Conservation (phyloP, 345 rosid genomes). For the Carallia brachiata region DNA sequence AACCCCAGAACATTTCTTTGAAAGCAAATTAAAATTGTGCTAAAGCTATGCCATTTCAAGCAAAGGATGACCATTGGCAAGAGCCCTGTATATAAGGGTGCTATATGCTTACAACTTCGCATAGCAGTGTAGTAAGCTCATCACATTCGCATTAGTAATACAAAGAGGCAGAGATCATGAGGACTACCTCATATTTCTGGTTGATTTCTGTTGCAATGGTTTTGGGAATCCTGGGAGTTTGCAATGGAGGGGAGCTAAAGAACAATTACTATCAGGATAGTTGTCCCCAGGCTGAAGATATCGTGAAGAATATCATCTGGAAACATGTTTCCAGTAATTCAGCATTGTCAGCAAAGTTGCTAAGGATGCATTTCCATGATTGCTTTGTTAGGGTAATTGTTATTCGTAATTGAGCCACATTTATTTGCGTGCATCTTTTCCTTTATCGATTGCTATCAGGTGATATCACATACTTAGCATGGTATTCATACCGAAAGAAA, state of each 20-base stretch:
- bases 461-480: background rate
- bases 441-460: background rate
- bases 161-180: constrained; percentile 11
- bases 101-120: no score
- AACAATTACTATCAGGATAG: constrained; percentile 35
- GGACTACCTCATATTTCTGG: constrained; percentile 5
- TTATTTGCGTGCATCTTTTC: background rate
- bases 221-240: constrained; percentile 17
- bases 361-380: constrained; percentile 66
- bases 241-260: constrained; percentile 29
- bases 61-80: no score
- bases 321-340: constrained; percentile 30
- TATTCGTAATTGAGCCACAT: background rate
- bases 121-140: no score
- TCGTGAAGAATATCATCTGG: constrained; percentile 36
- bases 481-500: no score
- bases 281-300: constrained; percentile 40
- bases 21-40: no score
- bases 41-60: no score
- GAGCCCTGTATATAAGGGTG: no score
- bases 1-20: background rate
- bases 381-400: constrained; percentile 56
- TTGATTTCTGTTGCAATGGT: constrained; percentile 14
- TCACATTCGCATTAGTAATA: background rate
- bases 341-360: constrained; percentile 45